Conservation (phyloP, 495 filamentous ascomycete species). For the Trichoderma reesei region DNA sequence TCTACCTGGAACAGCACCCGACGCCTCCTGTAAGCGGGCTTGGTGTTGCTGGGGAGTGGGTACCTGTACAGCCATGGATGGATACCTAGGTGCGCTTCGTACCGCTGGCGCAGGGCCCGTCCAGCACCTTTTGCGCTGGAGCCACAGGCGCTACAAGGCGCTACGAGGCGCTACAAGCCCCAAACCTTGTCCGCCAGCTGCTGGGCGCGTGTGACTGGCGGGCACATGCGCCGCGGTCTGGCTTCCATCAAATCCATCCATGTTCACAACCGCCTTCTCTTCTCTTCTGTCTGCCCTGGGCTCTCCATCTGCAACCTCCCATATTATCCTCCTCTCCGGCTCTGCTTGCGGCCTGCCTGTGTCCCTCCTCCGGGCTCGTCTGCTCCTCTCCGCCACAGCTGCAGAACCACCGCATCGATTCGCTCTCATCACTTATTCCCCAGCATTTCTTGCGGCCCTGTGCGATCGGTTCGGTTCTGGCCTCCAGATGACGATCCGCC, state of each 20-base stretch:
- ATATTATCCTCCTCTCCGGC: neutral
- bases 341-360: neutral
- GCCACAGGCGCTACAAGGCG: neutral
- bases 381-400: neutral
- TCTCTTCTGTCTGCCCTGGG: neutral
- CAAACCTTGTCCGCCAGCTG: too few relatives aligned
- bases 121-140: neutral
- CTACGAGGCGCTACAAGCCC: too few relatives aligned
- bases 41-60: too few relatives aligned
- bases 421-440: neutral
- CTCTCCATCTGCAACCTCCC: neutral
- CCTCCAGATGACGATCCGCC: constrained; percentile 8
- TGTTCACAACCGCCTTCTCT: neutral
- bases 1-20: neutral
- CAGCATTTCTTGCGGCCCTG: constrained; percentile 2
- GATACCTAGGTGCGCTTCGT: neutral
- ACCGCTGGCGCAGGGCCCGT: too few relatives aligned
- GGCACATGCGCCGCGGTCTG: neutral
- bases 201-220: neutral
- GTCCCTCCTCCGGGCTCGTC: neutral
- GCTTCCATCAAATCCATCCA: too few relatives aligned
- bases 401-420: neutral
- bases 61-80: too few relatives aligned
- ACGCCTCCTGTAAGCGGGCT: neutral
- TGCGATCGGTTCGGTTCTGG: neutral